Base-by-base conservation (phyloP, 2,329 filamentous ascomycete genomes). In the Beauveria sp. region DNA sequence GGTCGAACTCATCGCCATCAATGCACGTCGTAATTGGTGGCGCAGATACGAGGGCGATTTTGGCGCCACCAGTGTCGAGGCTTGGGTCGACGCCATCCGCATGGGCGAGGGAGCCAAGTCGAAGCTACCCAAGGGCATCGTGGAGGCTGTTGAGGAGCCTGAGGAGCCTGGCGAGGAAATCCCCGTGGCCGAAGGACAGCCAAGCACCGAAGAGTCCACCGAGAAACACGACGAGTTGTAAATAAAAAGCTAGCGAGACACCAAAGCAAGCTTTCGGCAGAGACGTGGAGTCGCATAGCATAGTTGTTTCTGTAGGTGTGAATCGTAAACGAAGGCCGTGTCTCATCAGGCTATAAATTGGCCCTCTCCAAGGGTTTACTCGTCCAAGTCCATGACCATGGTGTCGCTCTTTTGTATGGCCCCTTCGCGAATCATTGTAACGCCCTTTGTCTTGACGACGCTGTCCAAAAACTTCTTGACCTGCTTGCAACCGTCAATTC, bases 11-110 rank as follows among this genome's bases (percentile, higher is more conserved):
- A 79, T 98, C 60, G 92, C 92, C 18, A 73, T 96, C 63, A 97
- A 97, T 73, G 89, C 85, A 38, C 91, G 93, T 69, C 86, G 92
- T 59, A 82, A 84, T 47, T 99, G 95, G 95, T 96, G 87, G 84
- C 88, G 89, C 68, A 84, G 82, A 62, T 95, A 90, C 72, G 77
- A 84, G 53, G 85, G 82, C 3, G 77, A 82, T 49, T 86, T 86
- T 50, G 84, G 82, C 60, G 70, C 80, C 26, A 78, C 82, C 59
- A 83, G 81, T 28, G 78, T 99, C 34, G 91, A 96, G 76, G 78
- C 79, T 64, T 99, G 93, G 91, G 85, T 99, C 63, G 95, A 99
- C 70, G 82, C 85, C n/a, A 91, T 98, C 64, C 87, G 91, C 43
- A 82, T 99, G 80, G 91, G 93, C 58, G 93, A 98, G 71, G 89